Percentiles rank a stretch among this genome's conserved stretches.
These are phyloP conservation scores for Phytophthora multivora DNA, from an alignment of 352 stramenopile species.

Conservation along the genomic window DNA sequence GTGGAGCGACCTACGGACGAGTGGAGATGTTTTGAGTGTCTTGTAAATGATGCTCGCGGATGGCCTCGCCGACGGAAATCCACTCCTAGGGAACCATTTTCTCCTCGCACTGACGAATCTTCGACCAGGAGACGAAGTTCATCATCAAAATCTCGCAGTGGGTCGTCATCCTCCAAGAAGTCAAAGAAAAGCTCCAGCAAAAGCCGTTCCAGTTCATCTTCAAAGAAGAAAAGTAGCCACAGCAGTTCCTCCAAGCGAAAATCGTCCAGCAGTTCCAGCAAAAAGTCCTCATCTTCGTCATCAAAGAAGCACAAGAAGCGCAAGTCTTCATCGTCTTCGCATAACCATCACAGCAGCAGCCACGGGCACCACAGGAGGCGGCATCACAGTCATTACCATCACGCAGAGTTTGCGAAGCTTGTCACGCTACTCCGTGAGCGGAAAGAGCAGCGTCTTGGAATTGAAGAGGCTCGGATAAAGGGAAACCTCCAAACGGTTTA, in stretches of 20 bases:
- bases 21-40: constrained; percentile 88
- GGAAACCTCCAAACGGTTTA: constrained; percentile 35
- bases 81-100: constrained; percentile 33
- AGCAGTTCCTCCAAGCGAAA: constrained; percentile 53
- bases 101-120: constrained; percentile 22
- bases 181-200: constrained; percentile 41
- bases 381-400: constrained; percentile 61
- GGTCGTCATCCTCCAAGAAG: constrained; percentile 52
- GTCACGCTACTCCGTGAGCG: constrained; percentile 55
- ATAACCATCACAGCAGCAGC: constrained; percentile 55
- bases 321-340: constrained; percentile 70
- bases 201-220: constrained; percentile 45
- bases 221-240: constrained; percentile 51
- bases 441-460: constrained; percentile 56
- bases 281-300: constrained; percentile 59
- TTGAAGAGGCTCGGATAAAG: constrained; percentile 62
- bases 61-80: constrained; percentile 71
- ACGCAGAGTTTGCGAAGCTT: constrained; percentile 75
- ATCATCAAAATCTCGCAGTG: constrained; percentile 49
- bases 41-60: constrained; percentile 85
- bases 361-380: constrained; percentile 56
- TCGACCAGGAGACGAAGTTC: constrained; percentile 44
- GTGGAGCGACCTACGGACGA: constrained; percentile 73
- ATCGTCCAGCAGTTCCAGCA: constrained; percentile 47
- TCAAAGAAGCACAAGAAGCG: constrained; percentile 75